Conservation (phyloP, 352 stramenopile species). For the Globisporangium viniferum region DNA sequence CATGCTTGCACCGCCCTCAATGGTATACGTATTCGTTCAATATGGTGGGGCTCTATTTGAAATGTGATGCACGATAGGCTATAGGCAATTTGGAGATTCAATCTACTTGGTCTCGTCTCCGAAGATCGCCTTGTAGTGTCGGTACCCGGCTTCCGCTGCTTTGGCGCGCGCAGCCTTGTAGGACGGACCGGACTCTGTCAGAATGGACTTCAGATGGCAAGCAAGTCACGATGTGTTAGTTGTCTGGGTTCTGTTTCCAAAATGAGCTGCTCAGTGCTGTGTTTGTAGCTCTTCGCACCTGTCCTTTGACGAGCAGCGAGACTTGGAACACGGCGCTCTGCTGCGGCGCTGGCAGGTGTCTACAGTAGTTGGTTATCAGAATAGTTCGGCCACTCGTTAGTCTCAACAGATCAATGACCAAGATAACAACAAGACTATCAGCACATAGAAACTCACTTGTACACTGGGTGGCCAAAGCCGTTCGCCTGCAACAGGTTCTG, state of each 20-base stretch:
- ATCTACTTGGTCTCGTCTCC: neutral
- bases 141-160: constrained; percentile 50
- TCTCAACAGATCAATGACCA: neutral
- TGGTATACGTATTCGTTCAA: neutral
- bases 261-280: neutral
- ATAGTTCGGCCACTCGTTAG: neutral
- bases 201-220: constrained; percentile 25
- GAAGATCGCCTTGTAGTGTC: constrained; percentile 39
- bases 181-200: constrained; percentile 43
- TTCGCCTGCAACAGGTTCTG: constrained; percentile 70
- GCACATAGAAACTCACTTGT: constrained; percentile 41
- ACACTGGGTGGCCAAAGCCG: constrained; percentile 56
- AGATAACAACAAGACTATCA: neutral
- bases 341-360: constrained; percentile 46
- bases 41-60: neutral
- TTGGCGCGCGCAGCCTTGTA: constrained; percentile 60
- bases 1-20: neutral
- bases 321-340: constrained; percentile 45
- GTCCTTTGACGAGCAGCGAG: constrained; percentile 60
- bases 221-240: neutral
- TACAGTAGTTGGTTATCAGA: constrained; percentile 14
- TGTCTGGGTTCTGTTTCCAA: neutral
- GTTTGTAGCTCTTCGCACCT: constrained; percentile 27
- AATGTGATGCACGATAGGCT: neutral
- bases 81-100: neutral